Base-by-base conservation (phyloP, 306 rosid species). In the Vicia faba region DNA sequence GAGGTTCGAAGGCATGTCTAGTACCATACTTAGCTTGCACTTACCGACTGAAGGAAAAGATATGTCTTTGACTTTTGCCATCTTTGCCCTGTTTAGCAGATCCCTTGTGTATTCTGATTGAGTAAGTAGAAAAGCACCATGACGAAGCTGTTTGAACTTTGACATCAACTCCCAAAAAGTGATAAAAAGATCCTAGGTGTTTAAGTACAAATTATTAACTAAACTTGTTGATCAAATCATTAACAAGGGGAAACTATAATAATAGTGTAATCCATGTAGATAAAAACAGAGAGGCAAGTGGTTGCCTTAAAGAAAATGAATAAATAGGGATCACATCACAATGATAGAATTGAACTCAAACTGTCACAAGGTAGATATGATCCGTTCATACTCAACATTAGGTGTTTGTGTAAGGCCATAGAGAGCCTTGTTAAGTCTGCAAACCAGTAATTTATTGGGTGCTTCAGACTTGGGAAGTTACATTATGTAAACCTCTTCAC, bases 391-490 rank as follows among this genome's bases (percentile, higher is more conserved):
- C 18, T 38, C 28, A 55, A 13, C 19, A 55, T 11, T 15, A 3
- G 18, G 38, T 55, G 61, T 29, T 11, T 55, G 59, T 54, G 5
- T 20, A 20, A 19, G 60, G 60, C 36, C 36, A 54, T 25, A 54
- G 10, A 54, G 60, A 54, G 60, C 60, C 60, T 25, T 54, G 33
- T 55, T 55, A 5, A 12, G 31, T 29, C 61, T 26, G 39, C 61
- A 55, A 55, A 51, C 58, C 33, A 5, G 36, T 13, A 29, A 55
- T 26, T 26, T 55, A 28, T 55, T 36, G 8, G 16, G 11, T 56
- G 41, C 40, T 57, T 29, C 63, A 57, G 31, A 31, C 63, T 35
- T 35, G 11, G 29, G 57, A 18, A 29, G 57, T 19, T 50, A 2
- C 63, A 31, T 15, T 35, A 28, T 57, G 23, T n/a, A 57, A 13